phyloP scores from a whole-genome alignment of 2,329 filamentous ascomycete genomes.

The Cryphonectria naterciae region DNA sequence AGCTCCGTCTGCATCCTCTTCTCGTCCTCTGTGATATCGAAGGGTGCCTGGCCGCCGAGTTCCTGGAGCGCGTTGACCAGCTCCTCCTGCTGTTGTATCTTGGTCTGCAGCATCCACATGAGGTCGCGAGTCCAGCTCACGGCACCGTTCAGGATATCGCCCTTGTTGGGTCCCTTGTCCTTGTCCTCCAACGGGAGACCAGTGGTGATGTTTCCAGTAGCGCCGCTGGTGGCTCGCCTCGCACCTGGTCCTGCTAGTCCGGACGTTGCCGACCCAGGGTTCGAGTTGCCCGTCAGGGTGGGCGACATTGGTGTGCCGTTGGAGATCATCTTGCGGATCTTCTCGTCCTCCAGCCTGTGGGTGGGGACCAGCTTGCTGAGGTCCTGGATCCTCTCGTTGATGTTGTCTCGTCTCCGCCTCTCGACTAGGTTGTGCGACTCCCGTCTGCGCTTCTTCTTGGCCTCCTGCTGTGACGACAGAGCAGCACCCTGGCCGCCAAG shows the following conservation, averaged over 20 bases:
- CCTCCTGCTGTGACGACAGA: conserved; percentile 76
- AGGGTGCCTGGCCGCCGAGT: conserved; percentile 76
- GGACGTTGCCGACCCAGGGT: conserved; percentile 79
- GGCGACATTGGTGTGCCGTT: conserved; percentile 91
- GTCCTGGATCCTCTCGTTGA: conserved; percentile 98
- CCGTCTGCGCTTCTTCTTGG: conserved; percentile 86
- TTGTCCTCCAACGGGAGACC: conserved; percentile 94
- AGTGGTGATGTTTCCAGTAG: conserved; percentile 82
- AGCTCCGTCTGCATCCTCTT: conserved; percentile 94
- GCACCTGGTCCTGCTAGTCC: conserved; percentile 84
- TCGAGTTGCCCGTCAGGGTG: conserved; percentile 71
- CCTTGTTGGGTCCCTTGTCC: conserved; percentile 98
- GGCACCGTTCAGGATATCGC: conserved; percentile 94
- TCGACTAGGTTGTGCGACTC: conserved; percentile 98
- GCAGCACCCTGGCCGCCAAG: conserved; percentile 57
- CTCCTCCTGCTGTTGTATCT: conserved; percentile 87
- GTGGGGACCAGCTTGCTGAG: conserved; percentile 89
- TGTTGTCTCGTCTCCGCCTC: conserved; percentile 92
- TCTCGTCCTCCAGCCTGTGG: conserved; percentile 94
- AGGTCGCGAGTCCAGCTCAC: conserved; percentile 97
- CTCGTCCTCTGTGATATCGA: conserved; percentile 88
- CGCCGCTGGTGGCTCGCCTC: conserved; percentile 73
- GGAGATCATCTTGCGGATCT: conserved; percentile 90
- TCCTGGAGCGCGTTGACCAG: conserved; percentile 75
- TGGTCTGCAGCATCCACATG: conserved; percentile 94